phyloP scores from a whole-genome alignment of 1,284 basidiomycete genomes.

The Naganishia sp. region DNA sequence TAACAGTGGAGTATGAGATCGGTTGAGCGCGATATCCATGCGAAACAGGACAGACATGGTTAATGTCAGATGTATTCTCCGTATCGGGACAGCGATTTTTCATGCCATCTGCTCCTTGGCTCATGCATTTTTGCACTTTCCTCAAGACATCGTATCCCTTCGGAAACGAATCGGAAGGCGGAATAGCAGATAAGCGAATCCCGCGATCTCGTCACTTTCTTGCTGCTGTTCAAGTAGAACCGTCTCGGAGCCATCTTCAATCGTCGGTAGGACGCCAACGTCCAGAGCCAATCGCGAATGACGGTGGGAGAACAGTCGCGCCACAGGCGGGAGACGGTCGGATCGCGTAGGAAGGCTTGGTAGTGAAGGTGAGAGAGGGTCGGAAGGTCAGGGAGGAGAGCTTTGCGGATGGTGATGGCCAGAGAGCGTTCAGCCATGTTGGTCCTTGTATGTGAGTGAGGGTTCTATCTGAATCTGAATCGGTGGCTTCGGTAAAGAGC shows the following conservation, averaged over 20 bases:
- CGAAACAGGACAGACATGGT: too few relatives aligned
- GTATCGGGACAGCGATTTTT: background rate
- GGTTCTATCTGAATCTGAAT: too few relatives aligned
- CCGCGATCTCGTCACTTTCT: background rate
- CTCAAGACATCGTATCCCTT: background rate
- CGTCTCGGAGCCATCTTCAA: background rate
- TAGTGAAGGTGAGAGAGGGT: background rate
- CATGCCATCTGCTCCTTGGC: constrained; percentile 8
- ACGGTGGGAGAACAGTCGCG: background rate
- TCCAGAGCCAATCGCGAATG: constrained; percentile 1
- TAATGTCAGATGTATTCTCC: constrained; percentile 1
- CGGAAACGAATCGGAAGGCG: background rate
- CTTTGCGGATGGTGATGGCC: background rate
- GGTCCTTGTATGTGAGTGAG: too few relatives aligned
- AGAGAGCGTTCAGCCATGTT: too few relatives aligned
- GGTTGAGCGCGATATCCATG: too few relatives aligned
- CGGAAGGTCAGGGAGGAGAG: background rate
- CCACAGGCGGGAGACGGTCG: background rate
- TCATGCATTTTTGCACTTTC: background rate
- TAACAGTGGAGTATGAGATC: background rate
- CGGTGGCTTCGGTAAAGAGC: too few relatives aligned
- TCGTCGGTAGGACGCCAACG: background rate
- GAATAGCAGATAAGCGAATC: background rate
- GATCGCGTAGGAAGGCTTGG: background rate
- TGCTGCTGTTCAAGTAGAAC: background rate